Base-by-base conservation (phyloP, 345 rosid species). In the Eutrema heterophyllum region DNA sequence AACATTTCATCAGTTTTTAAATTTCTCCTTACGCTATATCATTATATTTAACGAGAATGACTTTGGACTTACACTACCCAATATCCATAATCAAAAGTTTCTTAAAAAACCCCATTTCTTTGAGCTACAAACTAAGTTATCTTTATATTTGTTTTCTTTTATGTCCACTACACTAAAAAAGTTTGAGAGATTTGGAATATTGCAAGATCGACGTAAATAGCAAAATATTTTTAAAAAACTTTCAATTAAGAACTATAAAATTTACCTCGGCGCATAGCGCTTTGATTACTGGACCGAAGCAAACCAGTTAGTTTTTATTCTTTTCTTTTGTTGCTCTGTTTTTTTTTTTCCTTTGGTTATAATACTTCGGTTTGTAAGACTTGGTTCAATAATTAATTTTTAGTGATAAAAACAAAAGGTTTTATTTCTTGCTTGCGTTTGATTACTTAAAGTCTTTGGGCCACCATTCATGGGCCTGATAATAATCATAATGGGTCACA, bases 61-160 rank as follows among this genome's bases (percentile, higher is more conserved):
- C 74, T 50, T 69, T 64, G 38, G 24, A 38, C 67, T 55, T 56
- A 76, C 80, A 76, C 80, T 55, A 54, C 52, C 80, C 70, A 68
- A 44, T 60, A 53, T 68, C 29, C 64, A 53, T 61, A 62, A 69
- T 62, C 21, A 60, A 65, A 70, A 43, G 12, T 52, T 21, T 54
- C 56, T 52, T 39, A 2, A n/a, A 8, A 43, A 68, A 26, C 0
- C 9, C 3, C 15, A 68, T 35, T 69, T 53, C 18, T 66, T 76
- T 76, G 71, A 70, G 59, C 53, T 70, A 63, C 71, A 76, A 76
- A 76, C 71, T 30, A 70, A 64, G 70, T 70, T 43, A 64, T 45
- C 53, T 54, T 62, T 53, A n/a, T 75, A 51, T 39, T 48, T 57
- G 7, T 39, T 54, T 33, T 49, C 9, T 29, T 30, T 39, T 8